Percentiles rank a stretch among this genome's conserved stretches.
These are phyloP conservation scores for Peronospora destructor DNA, from an alignment of 352 stramenopile species.

Conservation along the genomic window DNA sequence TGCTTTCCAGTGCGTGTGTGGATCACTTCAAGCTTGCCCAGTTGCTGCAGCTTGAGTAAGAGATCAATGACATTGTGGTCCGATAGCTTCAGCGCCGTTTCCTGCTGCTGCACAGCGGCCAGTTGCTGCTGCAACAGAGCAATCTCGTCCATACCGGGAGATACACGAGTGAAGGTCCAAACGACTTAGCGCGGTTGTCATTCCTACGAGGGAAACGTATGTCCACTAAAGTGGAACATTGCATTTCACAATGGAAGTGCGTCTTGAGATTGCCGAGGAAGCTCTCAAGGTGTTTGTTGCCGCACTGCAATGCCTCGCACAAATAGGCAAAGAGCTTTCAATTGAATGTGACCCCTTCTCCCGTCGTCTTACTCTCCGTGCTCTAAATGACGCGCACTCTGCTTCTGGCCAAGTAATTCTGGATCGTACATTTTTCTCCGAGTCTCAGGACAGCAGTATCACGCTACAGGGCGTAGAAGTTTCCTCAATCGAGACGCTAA, in stretches of 20 bases:
- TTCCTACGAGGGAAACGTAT: background rate
- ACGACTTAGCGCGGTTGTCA: constrained; percentile 1
- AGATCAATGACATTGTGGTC: constrained; percentile 81
- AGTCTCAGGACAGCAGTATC: constrained; percentile 10
- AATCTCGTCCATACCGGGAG: constrained; percentile 69
- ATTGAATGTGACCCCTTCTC: constrained; percentile 53
- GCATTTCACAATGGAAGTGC: constrained; percentile 47
- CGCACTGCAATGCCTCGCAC: constrained; percentile 67
- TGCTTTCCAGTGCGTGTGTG: constrained; percentile 78
- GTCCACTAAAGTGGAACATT: constrained; percentile 9
- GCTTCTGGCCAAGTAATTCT: constrained; percentile 61
- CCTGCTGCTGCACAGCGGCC: constrained; percentile 71
- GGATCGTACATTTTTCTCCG: constrained; percentile 61
- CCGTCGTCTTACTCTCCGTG: constrained; percentile 49
- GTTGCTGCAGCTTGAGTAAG: constrained; percentile 64
- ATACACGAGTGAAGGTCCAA: background rate
- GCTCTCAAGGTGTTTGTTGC: constrained; percentile 73
- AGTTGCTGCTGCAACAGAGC: constrained; percentile 72
- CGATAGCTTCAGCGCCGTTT: constrained; percentile 69
- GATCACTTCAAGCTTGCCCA: constrained; percentile 70
- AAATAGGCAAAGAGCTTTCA: constrained; percentile 75
- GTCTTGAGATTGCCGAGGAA: constrained; percentile 67
- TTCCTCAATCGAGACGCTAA: constrained; percentile 14
- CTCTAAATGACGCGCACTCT: constrained; percentile 81
- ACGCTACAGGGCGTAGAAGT: constrained; percentile 20